Evolutionary conservation across 306 rosid species (phyloP).

Genomic region (Canavalia gladiata): DNA sequence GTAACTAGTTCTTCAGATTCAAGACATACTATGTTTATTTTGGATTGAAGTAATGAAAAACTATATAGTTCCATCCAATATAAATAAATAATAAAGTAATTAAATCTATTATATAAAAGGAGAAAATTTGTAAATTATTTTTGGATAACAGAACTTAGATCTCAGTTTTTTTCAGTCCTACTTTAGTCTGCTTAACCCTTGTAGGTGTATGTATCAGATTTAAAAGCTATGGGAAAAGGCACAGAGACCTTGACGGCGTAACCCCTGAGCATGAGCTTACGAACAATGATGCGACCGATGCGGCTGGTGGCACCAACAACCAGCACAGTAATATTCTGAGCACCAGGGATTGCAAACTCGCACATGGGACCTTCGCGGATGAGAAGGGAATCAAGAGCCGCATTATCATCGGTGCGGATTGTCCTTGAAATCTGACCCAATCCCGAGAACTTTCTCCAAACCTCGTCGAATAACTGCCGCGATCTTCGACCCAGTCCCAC

Average conservation of each 20-base stretch:
- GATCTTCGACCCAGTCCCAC: constrained; percentile 91
- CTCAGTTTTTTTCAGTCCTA: no score
- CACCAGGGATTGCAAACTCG: constrained; percentile 92
- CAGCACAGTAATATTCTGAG: constrained; percentile 86
- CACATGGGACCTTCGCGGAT: constrained; percentile 93
- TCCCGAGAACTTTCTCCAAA: constrained; percentile 95
- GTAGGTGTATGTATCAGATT: no score
- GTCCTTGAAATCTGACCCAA: constrained; percentile 95
- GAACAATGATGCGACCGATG: constrained; percentile 87
- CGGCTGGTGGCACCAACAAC: constrained; percentile 96
- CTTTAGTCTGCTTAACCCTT: no score
- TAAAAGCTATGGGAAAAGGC: neutral
- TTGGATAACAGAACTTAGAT: no score
- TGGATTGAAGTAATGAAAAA: no score
- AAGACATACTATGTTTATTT: no score
- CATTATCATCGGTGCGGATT: constrained; percentile 71
- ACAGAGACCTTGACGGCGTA: constrained; percentile 73
- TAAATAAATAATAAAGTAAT: no score
- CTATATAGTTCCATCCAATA: no score
- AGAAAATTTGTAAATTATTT: no score
- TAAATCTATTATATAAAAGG: no score
- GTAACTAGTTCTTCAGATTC: no score
- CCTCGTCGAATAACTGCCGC: constrained; percentile 86
- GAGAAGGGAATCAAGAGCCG: constrained; percentile 79
- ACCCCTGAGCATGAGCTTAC: constrained; percentile 96